Percentiles rank a stretch among this genome's conserved stretches.
Evolutionary conservation across 2,329 filamentous ascomycete genomes (phyloP).

Genomic region (Scorias spongiosa): DNA sequence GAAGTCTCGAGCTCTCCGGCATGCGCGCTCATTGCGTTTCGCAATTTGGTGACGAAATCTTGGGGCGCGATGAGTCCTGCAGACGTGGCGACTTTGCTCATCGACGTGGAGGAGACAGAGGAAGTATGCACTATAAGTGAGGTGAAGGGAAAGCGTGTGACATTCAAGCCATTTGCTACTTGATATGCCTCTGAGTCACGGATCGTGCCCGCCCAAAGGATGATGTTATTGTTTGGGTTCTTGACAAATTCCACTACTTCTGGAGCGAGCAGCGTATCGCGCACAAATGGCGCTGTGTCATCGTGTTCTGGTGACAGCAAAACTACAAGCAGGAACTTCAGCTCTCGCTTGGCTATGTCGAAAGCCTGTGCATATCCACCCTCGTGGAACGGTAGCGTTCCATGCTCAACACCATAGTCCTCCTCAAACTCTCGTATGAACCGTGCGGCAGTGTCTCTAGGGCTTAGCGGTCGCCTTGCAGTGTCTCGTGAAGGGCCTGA

Average conservation of each 20-base stretch:
- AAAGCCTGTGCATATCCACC: constrained; percentile 84
- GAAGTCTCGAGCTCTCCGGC: constrained; percentile 59
- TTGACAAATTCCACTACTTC: constrained; percentile 62
- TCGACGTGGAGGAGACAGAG: constrained; percentile 65
- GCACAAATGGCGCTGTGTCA: constrained; percentile 68
- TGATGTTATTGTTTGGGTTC: constrained; percentile 59
- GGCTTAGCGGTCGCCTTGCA: constrained; percentile 56
- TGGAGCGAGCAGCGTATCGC: constrained; percentile 62
- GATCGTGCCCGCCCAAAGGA: constrained; percentile 87
- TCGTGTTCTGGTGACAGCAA: constrained; percentile 89
- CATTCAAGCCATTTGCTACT: constrained; percentile 71
- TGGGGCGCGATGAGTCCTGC: constrained; percentile 54
- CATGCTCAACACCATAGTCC: constrained; percentile 53
- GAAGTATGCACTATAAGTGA: constrained; percentile 79
- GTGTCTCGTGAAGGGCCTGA: constrained; percentile 45
- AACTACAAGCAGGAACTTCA: constrained; percentile 82
- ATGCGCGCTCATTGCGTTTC: constrained; percentile 58
- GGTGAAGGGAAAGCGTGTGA: constrained; percentile 85
- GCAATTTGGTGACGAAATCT: constrained; percentile 63
- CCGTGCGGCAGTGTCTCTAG: constrained; percentile 72
- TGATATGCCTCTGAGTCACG: constrained; percentile 90
- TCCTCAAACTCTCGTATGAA: constrained; percentile 93
- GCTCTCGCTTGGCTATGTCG: constrained; percentile 74
- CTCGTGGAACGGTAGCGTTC: constrained; percentile 63
- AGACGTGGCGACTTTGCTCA: constrained; percentile 76